Conservation (phyloP, 2,329 filamentous ascomycete species). For the Golovinomyces cichoracearum region DNA sequence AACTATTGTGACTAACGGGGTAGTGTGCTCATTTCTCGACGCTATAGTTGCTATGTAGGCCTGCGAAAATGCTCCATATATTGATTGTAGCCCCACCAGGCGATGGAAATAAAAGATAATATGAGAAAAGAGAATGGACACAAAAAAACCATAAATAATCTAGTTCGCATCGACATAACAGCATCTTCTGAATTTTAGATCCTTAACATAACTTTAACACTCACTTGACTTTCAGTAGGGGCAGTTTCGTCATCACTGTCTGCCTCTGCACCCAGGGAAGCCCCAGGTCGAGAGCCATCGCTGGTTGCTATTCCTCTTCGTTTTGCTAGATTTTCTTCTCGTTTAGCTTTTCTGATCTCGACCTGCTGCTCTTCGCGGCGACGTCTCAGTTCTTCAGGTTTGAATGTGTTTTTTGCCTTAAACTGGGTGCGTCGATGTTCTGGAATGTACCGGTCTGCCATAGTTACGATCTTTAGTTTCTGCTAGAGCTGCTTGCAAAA, state of each 20-base stretch:
- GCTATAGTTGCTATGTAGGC: no score
- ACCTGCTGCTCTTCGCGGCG: slow-evolving; percentile 98
- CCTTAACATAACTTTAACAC: no score
- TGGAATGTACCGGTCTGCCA: slow-evolving; percentile 98
- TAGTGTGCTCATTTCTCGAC: no score
- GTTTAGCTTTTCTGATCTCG: slow-evolving; percentile 94
- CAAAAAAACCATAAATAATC: no score
- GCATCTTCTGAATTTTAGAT: no score
- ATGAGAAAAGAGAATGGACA: no score
- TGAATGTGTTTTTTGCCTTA: slow-evolving; percentile 98
- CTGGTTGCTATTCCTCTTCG: slow-evolving; percentile 73
- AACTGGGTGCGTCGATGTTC: slow-evolving; percentile 98
- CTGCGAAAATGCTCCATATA: no score
- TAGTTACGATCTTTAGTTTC: slow-evolving; percentile 25
- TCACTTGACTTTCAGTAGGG: slow-evolving; percentile 88
- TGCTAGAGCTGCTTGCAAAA: no score
- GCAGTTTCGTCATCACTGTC: slow-evolving; percentile 95
- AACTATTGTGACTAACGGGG: no score
- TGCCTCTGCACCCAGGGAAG: slow-evolving; percentile 60
- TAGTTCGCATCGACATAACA: no score
- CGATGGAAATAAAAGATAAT: not conserved
- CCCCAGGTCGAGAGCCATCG: slow-evolving; percentile 48
- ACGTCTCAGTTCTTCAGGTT: slow-evolving; percentile 92
- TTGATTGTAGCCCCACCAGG: no score
- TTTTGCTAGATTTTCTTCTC: slow-evolving; percentile 97